Evolutionary conservation across 108 stramenopile genomes (phyloP).

Genomic region (Poteriospumella lacustris): DNA sequence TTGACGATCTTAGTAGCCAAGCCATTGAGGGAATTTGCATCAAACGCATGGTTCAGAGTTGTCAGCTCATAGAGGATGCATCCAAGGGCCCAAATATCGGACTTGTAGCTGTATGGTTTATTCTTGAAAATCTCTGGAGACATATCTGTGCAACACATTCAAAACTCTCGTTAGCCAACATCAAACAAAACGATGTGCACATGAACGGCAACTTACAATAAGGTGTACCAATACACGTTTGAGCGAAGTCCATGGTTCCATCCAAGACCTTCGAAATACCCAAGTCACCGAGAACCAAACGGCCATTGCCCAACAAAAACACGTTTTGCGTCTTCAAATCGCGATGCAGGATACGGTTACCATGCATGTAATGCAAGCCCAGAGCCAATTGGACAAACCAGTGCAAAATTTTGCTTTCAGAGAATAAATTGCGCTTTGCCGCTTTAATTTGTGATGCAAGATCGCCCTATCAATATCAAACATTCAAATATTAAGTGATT

Average conservation of each 20-base stretch:
- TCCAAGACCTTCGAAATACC: conserved; percentile 62
- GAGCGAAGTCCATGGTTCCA: conserved; percentile 60
- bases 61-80: conserved; percentile 57
- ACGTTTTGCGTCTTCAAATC: conserved; percentile 58
- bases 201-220: conserved; percentile 32
- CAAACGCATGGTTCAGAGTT: conserved; percentile 55
- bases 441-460: conserved; percentile 35
- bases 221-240: conserved; percentile 60
- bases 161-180: neutral
- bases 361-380: conserved; percentile 53
- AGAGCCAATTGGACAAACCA: conserved; percentile 57
- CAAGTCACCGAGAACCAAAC: conserved; percentile 60
- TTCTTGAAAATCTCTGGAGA: conserved; percentile 57
- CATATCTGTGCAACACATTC: conserved; percentile 35
- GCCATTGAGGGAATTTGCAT: conserved; percentile 44
- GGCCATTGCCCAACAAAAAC: conserved; percentile 55
- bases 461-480: conserved; percentile 39
- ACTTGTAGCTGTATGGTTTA: conserved; percentile 52
- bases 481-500: neutral
- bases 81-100: conserved; percentile 58
- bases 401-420: conserved; percentile 45
- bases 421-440: conserved; percentile 29
- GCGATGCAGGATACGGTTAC: conserved; percentile 44
- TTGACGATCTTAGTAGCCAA: conserved; percentile 46
- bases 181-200: neutral